Conservation (phyloP, 345 rosid species). For the Camelina laxa region DNA sequence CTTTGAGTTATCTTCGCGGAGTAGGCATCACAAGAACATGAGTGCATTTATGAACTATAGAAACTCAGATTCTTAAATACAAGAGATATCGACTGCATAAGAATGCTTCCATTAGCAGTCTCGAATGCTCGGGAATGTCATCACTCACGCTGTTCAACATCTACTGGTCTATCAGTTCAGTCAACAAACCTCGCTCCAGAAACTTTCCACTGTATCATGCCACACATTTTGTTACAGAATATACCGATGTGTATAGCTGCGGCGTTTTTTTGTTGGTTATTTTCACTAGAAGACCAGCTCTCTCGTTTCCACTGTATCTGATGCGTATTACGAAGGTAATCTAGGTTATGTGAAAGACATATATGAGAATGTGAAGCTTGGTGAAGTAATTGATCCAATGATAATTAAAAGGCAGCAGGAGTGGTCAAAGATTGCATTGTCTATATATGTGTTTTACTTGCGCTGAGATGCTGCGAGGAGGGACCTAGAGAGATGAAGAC, state of each 20-base stretch:
- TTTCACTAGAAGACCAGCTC: not conserved
- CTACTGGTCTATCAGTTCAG: no score
- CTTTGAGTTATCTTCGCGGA: not conserved
- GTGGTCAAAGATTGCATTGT: constrained; percentile 20
- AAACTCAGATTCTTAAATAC: no score
- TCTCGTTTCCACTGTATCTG: not conserved
- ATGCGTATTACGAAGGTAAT: not conserved
- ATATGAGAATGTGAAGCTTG: not conserved
- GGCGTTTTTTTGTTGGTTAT: not conserved
- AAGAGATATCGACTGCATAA: no score
- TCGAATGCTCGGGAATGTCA: no score
- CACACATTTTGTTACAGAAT: no score
- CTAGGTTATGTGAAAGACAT: not conserved
- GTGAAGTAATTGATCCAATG: not conserved
- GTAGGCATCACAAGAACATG: not conserved
- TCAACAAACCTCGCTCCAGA: no score
- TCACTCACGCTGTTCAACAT: no score
- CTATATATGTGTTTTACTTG: constrained; percentile 7
- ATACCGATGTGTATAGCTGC: no score
- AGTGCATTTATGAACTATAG: no score
- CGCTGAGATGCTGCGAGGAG: constrained; percentile 29
- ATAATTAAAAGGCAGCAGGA: not conserved
- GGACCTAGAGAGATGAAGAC: constrained; percentile 1
- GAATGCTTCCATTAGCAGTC: no score
- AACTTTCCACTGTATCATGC: no score